phyloP scores from a whole-genome alignment of 805 yeast genomes.

The Starmera pachycereana region DNA sequence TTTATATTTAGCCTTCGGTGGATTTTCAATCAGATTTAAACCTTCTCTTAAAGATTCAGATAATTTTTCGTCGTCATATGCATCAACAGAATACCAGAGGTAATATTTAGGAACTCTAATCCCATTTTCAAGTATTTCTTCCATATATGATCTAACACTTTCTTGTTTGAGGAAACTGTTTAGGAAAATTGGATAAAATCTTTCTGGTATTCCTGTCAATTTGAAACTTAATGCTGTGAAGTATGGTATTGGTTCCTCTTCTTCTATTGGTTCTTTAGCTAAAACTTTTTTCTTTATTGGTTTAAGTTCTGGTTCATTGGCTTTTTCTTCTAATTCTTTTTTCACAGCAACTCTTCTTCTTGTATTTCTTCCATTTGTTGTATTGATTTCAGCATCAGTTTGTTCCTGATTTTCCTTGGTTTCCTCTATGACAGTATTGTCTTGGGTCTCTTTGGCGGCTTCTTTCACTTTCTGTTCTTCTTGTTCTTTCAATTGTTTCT shows the following conservation, averaged over 20 bases:
- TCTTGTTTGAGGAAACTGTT: constrained; percentile 54
- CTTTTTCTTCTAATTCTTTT: constrained; percentile 9
- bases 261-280: constrained; percentile 18
- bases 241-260: constrained; percentile 27
- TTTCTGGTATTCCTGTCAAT: constrained; percentile 52
- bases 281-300: constrained; percentile 7
- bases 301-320: constrained; percentile 20
- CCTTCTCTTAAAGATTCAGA: constrained; percentile 56
- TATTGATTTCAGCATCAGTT: constrained; percentile 6
- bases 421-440: constrained; percentile 18
- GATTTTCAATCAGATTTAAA: constrained; percentile 42
- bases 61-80: constrained; percentile 52
- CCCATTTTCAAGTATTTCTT: constrained; percentile 47
- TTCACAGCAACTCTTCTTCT: constrained; percentile 6
- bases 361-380: constrained; percentile 13
- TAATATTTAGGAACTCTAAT: constrained; percentile 48
- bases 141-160: constrained; percentile 53
- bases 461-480: constrained; percentile 12
- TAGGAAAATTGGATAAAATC: constrained; percentile 51
- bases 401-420: constrained; percentile 20
- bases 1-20: constrained; percentile 25
- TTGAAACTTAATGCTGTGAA: constrained; percentile 58
- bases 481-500: constrained; percentile 8
- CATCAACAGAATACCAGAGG: constrained; percentile 81
- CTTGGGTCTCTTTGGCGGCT: constrained; percentile 14